Evolutionary conservation across 73 alveolate species (phyloP).

Genomic region (Tetrahymena elliotti): DNA sequence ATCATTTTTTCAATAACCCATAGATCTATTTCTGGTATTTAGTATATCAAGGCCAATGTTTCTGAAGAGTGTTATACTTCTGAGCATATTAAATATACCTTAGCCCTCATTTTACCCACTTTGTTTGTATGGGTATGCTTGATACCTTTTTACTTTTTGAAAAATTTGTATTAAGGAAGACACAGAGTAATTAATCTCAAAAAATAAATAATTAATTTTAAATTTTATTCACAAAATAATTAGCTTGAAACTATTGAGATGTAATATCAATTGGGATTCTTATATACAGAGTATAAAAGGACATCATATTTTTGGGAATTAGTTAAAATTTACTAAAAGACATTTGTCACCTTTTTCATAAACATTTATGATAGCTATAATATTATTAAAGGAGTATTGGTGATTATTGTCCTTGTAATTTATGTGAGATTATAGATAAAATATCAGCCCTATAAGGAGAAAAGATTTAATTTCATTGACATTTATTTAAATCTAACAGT

Average conservation of each 20-base stretch:
- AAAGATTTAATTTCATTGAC: slow-evolving; percentile 9
- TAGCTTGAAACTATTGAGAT: not conserved
- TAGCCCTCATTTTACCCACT: not conserved
- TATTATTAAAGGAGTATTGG: slow-evolving; percentile 6
- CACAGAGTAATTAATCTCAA: not conserved
- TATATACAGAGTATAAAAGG: slow-evolving; percentile 5
- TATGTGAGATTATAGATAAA: not conserved
- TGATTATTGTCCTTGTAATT: slow-evolving; percentile 2
- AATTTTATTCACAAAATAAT: not conserved
- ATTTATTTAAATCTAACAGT: slow-evolving; percentile 2
- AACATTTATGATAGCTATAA: not conserved
- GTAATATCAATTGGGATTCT: slow-evolving; percentile 6
- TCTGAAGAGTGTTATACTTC: slow-evolving; percentile 5
- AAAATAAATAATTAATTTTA: not conserved
- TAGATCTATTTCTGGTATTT: not conserved
- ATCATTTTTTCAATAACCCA: not conserved
- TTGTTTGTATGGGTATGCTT: slow-evolving; percentile 11
- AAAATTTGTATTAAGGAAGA: not conserved
- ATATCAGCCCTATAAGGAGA: slow-evolving; percentile 13
- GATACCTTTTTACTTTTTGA: slow-evolving; percentile 3
- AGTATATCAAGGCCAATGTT: slow-evolving; percentile 12
- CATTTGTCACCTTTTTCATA: slow-evolving; percentile 12
- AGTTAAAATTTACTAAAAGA: slow-evolving; percentile 17
- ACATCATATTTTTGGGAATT: slow-evolving; percentile 28
- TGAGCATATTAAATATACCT: not conserved